Conservation (phyloP, 2,329 filamentous ascomycete species). For the Penicillium sp. region DNA sequence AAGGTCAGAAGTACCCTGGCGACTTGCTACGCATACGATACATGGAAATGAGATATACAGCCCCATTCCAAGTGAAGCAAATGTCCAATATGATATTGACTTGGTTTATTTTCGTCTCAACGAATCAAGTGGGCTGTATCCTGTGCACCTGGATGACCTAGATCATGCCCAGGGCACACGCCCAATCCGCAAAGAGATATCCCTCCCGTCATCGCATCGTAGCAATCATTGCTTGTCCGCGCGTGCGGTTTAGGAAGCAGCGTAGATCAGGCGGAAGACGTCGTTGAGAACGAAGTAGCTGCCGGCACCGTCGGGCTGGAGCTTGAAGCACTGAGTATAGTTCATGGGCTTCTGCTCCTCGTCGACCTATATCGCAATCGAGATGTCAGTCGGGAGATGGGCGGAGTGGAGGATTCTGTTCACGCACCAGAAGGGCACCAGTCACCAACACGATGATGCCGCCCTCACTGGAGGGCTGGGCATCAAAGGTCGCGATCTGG, state of each 20-base stretch:
- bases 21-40: too few relatives aligned
- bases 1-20: too few relatives aligned
- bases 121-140: slow-evolving; percentile 1
- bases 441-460: slow-evolving; percentile 85
- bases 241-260: slow-evolving; percentile 19
- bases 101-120: slow-evolving; percentile 1
- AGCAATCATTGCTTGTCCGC: slow-evolving; percentile 8
- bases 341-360: slow-evolving; percentile 83
- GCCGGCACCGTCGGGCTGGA: slow-evolving; percentile 63
- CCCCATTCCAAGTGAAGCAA: too few relatives aligned
- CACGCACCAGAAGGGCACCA: slow-evolving; percentile 74
- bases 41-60: too few relatives aligned
- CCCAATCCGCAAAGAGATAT: slow-evolving; percentile 7
- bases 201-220: slow-evolving; percentile 20
- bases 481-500: slow-evolving; percentile 71
- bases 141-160: neutral
- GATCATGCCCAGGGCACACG: neutral
- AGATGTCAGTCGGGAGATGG: neutral
- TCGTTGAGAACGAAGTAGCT: slow-evolving; percentile 91
- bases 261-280: slow-evolving; percentile 84
- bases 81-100: slow-evolving; percentile 8
- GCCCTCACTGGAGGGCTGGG: slow-evolving; percentile 70
- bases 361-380: slow-evolving; percentile 62
- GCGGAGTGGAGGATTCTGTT: neutral
- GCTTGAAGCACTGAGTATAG: slow-evolving; percentile 87